Conservation (phyloP, 2,329 filamentous ascomycete genomes). For the Escovopsis weberi region DNA sequence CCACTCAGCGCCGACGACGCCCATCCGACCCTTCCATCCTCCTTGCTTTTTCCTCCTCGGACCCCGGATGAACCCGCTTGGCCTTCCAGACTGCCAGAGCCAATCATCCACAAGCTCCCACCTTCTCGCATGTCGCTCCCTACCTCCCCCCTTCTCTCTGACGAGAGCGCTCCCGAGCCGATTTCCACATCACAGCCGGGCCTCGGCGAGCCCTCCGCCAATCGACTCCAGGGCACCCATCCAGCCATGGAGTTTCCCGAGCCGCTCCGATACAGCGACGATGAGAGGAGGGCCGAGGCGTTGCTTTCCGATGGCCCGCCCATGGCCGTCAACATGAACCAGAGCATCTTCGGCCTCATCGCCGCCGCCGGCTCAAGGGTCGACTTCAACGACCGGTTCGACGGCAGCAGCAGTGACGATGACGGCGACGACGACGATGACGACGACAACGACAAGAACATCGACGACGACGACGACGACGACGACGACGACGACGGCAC, state of each 20-base stretch:
- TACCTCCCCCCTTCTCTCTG: slow-evolving; percentile 8
- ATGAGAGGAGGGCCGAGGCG: slow-evolving; percentile 35
- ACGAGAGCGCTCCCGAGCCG: slow-evolving; percentile 19
- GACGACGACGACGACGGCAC: too few relatives aligned
- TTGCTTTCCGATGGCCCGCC: slow-evolving; percentile 28
- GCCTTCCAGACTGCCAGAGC: neutral
- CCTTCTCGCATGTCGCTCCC: slow-evolving; percentile 1
- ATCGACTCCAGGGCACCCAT: slow-evolving; percentile 22
- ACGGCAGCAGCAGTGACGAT: slow-evolving; percentile 67
- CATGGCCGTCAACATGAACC: slow-evolving; percentile 66
- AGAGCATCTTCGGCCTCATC: slow-evolving; percentile 87
- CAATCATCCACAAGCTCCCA: neutral
- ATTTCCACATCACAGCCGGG: slow-evolving; percentile 18
- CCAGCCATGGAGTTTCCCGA: slow-evolving; percentile 35
- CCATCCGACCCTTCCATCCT: too few relatives aligned
- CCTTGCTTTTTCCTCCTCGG: too few relatives aligned
- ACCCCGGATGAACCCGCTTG: neutral
- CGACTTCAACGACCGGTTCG: slow-evolving; percentile 70
- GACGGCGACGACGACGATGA: slow-evolving; percentile 66
- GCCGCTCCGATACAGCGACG: slow-evolving; percentile 34
- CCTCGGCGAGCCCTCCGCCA: slow-evolving; percentile 31
- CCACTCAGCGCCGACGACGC: too few relatives aligned
- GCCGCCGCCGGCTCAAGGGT: slow-evolving; percentile 72
- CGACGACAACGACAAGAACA: slow-evolving; percentile 20
- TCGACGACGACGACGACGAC: too few relatives aligned